These are phyloP conservation scores for Telfairia occidentalis DNA, from an alignment of 331 rosid genomes.

Conservation along the genomic window DNA sequence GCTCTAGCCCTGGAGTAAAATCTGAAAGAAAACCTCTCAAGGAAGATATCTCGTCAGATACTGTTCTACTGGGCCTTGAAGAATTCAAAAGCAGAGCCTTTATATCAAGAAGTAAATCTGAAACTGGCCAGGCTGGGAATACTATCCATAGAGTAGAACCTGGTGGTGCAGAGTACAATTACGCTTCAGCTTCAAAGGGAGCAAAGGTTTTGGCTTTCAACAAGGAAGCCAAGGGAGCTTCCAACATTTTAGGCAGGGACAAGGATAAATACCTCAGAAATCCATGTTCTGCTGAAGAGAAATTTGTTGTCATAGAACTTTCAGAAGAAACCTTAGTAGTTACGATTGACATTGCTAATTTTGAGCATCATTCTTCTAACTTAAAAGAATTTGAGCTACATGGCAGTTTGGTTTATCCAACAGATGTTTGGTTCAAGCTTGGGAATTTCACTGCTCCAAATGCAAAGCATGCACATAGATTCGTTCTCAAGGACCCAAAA, in stretches of 20 bases:
- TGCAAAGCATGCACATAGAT: slow-evolving; percentile 64
- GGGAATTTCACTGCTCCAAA: slow-evolving; percentile 82
- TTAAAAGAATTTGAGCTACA: slow-evolving; percentile 64
- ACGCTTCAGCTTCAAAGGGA: slow-evolving; percentile 93
- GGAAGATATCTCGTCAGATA: slow-evolving; percentile 30
- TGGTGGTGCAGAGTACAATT: slow-evolving; percentile 78
- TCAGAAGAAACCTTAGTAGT: slow-evolving; percentile 95
- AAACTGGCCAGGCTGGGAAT: slow-evolving; percentile 44
- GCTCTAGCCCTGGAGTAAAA: slow-evolving; percentile 25
- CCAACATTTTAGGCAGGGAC: slow-evolving; percentile 69
- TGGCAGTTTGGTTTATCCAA: slow-evolving; percentile 76
- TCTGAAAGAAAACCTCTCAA: slow-evolving; percentile 42
- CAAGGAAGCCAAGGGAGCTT: slow-evolving; percentile 98
- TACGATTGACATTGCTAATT: slow-evolving; percentile 74
- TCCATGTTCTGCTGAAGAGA: slow-evolving; percentile 91
- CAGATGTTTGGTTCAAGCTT: slow-evolving; percentile 69
- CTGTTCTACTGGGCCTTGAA: slow-evolving; percentile 73
- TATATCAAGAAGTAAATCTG: slow-evolving; percentile 43
- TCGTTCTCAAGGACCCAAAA: slow-evolving; percentile 70
- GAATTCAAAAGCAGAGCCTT: slow-evolving; percentile 83
- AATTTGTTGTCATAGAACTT: slow-evolving; percentile 72
- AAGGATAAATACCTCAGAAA: slow-evolving; percentile 90
- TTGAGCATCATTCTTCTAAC: slow-evolving; percentile 92
- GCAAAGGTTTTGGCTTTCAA: slow-evolving; percentile 86
- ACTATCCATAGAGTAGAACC: slow-evolving; percentile 77